These are phyloP conservation scores for Oryza punctata DNA, from an alignment of 176 grass and related monocot species.

Conservation along the genomic window DNA sequence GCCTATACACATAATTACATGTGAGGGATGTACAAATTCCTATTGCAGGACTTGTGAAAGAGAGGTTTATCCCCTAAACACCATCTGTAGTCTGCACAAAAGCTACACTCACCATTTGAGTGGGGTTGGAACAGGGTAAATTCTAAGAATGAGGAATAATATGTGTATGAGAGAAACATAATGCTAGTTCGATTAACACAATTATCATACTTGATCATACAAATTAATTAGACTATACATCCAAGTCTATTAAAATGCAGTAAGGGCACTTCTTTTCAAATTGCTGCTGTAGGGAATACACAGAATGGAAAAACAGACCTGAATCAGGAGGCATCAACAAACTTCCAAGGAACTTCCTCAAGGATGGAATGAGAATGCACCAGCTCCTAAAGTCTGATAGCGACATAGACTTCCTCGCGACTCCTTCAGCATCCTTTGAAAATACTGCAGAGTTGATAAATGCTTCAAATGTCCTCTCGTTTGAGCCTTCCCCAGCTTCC, in stretches of 20 bases:
- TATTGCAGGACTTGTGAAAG: neutral
- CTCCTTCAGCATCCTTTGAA: constrained; percentile 57
- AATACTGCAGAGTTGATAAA: constrained; percentile 74
- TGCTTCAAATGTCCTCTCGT: constrained; percentile 52
- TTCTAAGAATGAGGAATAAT: neutral
- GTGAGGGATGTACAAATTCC: neutral
- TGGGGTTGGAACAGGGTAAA: neutral
- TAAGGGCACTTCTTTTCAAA: neutral
- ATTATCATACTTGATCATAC: neutral
- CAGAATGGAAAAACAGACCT: constrained; percentile 51
- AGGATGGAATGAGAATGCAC: constrained; percentile 69
- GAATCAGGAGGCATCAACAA: constrained; percentile 73
- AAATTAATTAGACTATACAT: neutral
- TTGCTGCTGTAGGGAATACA: constrained; percentile 18
- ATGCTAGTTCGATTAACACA: neutral
- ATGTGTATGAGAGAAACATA: neutral
- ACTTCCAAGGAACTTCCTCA: constrained; percentile 81
- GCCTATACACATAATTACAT: neutral
- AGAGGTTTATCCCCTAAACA: neutral
- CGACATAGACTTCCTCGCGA: constrained; percentile 62
- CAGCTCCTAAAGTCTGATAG: constrained; percentile 79
- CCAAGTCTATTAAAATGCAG: neutral
- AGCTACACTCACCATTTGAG: neutral
- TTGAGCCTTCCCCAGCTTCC: constrained; percentile 35
- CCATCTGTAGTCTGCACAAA: neutral